Conservation (phyloP, 352 stramenopile species). For the Poterioochromonas sp. region DNA sequence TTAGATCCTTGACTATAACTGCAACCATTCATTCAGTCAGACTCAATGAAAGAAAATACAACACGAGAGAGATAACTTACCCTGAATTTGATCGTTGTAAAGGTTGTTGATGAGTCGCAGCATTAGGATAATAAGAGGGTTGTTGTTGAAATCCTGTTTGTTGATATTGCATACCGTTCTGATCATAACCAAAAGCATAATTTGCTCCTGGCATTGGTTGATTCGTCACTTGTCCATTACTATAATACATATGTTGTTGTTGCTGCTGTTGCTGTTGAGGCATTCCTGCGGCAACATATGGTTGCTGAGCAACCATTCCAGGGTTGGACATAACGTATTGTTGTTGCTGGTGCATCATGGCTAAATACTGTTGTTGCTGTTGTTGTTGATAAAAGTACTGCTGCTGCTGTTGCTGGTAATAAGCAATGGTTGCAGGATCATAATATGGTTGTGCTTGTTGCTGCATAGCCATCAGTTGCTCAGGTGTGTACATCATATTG, state of each 20-base stretch:
- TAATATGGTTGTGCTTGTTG: not conserved
- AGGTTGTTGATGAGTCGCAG: no score
- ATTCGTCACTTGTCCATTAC: no score
- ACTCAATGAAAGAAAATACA: no score
- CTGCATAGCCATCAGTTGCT: not conserved
- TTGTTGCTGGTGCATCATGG: not conserved
- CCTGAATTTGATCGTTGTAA: no score
- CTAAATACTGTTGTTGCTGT: not conserved
- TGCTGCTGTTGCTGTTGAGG: not conserved
- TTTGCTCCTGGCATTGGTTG: no score
- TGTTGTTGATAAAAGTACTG: not conserved
- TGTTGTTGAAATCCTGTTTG: no score
- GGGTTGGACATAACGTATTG: not conserved
- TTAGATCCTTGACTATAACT: no score
- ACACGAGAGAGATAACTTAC: no score
- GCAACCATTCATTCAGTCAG: no score
- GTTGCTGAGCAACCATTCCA: not conserved
- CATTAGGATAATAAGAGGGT: no score
- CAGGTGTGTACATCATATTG: not conserved
- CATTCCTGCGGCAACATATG: not conserved
- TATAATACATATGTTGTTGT: constrained; percentile 8
- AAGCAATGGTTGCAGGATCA: not conserved
- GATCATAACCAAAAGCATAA: no score
- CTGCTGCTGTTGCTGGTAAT: not conserved
- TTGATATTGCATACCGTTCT: no score